A percentile compares a stretch with the other conserved stretches of the same genome.
These are phyloP conservation scores for Obelidium mucronatum DNA, from an alignment of 192 early-diverging fungal species.

Conservation along the genomic window DNA sequence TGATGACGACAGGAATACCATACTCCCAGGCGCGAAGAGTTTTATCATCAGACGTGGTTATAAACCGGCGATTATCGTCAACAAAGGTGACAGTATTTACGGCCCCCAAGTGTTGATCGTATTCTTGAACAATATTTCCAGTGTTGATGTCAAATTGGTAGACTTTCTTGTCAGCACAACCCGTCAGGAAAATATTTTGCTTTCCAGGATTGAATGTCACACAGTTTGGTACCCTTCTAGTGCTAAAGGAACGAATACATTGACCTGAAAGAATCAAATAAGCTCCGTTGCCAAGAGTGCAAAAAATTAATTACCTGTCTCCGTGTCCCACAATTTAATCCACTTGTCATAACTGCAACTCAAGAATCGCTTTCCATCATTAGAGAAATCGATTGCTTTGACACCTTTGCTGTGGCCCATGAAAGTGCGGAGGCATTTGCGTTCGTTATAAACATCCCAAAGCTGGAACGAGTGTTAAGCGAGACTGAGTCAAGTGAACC, in stretches of 20 bases:
- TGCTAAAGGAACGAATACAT: conserved; percentile 79
- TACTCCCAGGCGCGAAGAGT: conserved; percentile 97
- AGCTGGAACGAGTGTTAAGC: conserved; percentile 55
- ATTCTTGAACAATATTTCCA: conserved; percentile 89
- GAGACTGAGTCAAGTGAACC: neutral
- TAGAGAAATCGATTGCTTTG: conserved; percentile 89
- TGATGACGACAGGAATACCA: conserved; percentile 98
- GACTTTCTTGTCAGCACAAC: conserved; percentile 93
- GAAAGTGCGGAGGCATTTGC: conserved; percentile 83
- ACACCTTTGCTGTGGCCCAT: conserved; percentile 94
- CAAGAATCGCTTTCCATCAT: conserved; percentile 84
- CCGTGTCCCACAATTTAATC: conserved; percentile 98
- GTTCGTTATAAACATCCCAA: conserved; percentile 94
- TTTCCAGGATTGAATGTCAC: conserved; percentile 94
- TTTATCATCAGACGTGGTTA: conserved; percentile 98
- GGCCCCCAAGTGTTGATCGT: conserved; percentile 96
- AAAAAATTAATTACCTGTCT: conserved; percentile 71
- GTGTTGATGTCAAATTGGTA: conserved; percentile 86
- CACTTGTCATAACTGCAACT: conserved; percentile 90
- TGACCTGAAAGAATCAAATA: conserved; percentile 58
- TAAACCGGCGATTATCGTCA: conserved; percentile 91
- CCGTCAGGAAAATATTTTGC: conserved; percentile 88
- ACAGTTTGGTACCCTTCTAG: conserved; percentile 85
- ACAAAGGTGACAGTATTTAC: conserved; percentile 98
- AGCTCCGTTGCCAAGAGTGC: conserved; percentile 14